A percentile compares a stretch with the other conserved stretches of the same genome.
Conservation (phyloP, 2,329 filamentous ascomycete species). For the Trichoderma oligosporum region DNA sequence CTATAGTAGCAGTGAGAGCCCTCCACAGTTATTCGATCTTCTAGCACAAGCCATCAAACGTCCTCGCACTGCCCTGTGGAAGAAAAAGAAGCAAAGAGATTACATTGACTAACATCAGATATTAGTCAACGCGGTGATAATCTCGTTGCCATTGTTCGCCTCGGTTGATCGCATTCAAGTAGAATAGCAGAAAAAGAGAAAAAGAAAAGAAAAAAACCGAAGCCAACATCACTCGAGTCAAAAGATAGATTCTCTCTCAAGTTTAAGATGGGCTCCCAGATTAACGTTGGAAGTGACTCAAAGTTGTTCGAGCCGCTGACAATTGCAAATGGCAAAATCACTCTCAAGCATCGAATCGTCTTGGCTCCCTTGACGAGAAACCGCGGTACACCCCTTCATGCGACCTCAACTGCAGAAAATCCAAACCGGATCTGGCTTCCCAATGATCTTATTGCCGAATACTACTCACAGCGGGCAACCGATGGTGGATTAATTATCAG, state of each 20-base stretch:
- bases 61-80: no score
- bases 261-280: constrained; percentile 18
- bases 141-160: no score
- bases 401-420: constrained; percentile 41
- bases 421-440: constrained; percentile 48
- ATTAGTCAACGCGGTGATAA: no score
- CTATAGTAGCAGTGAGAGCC: no score
- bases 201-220: not conserved
- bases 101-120: no score
- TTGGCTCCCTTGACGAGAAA: constrained; percentile 52
- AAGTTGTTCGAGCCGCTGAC: constrained; percentile 34
- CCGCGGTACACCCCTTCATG: constrained; percentile 44
- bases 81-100: no score
- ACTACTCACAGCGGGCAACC: constrained; percentile 43
- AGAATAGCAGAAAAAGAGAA: not conserved
- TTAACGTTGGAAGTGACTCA: constrained; percentile 18
- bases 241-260: no score
- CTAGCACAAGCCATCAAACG: no score
- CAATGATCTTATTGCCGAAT: constrained; percentile 38
- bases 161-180: not conserved
- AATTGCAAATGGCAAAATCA: constrained; percentile 42
- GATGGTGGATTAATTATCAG: constrained; percentile 42
- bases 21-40: no score
- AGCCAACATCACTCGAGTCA: not conserved
- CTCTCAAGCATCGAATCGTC: constrained; percentile 49